Conservation (phyloP, 805 yeast genomes). For the Grigorovia transvaalensis region DNA sequence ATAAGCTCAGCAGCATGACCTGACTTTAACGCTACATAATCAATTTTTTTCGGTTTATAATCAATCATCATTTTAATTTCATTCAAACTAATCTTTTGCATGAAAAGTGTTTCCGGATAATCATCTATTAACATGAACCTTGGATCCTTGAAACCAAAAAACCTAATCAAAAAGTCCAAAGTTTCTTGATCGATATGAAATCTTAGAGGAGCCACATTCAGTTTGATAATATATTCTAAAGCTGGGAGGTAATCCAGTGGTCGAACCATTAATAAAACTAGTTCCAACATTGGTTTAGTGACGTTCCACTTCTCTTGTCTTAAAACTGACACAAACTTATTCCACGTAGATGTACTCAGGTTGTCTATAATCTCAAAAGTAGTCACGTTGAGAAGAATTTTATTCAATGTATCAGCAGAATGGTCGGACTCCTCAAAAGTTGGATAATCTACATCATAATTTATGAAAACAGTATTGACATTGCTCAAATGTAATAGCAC, state of each 20-base stretch:
- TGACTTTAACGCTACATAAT: constrained; percentile 72
- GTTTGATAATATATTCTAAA: constrained; percentile 49
- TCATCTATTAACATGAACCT: constrained; percentile 52
- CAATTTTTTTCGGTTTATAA: constrained; percentile 84
- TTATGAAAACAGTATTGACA: constrained; percentile 37
- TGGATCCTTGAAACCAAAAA: constrained; percentile 67
- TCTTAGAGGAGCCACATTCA: constrained; percentile 58
- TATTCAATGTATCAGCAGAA: constrained; percentile 38
- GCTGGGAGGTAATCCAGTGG: constrained; percentile 59
- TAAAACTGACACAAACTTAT: constrained; percentile 64
- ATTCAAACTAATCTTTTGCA: constrained; percentile 57
- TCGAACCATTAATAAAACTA: constrained; percentile 47
- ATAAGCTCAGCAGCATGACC: constrained; percentile 78
- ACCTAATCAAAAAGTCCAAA: constrained; percentile 68
- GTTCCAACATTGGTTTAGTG: constrained; percentile 47
- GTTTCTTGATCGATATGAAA: constrained; percentile 91
- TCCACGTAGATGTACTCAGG: constrained; percentile 84
- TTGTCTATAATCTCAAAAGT: constrained; percentile 62
- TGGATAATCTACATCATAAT: constrained; percentile 41
- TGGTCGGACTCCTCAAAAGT: constrained; percentile 20
- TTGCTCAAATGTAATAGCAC: constrained; percentile 44
- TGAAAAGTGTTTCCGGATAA: constrained; percentile 53
- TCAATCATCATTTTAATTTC: constrained; percentile 60
- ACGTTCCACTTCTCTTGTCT: constrained; percentile 55
- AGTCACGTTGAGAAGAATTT: constrained; percentile 38